phyloP scores from a whole-genome alignment of 805 yeast species.

The Lipomyces lipofer region DNA sequence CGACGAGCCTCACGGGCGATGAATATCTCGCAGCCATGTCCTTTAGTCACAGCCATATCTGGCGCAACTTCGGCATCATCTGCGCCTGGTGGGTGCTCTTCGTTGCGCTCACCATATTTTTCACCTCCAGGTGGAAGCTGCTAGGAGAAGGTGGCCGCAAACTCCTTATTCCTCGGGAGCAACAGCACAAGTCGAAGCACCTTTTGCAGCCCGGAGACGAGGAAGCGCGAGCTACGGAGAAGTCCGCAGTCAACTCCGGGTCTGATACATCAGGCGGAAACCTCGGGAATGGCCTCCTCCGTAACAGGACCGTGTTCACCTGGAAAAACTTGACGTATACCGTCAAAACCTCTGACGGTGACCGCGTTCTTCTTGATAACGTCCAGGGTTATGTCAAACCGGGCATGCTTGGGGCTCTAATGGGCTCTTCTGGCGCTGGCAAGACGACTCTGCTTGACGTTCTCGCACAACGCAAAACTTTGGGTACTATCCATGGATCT shows the following conservation, averaged over 20 bases:
- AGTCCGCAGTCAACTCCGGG: too few relatives aligned
- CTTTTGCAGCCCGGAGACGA: neutral
- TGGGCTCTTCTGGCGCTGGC: constrained; percentile 82
- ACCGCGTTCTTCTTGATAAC: constrained; percentile 58
- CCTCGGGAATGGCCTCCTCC: constrained; percentile 33
- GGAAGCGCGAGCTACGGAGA: neutral
- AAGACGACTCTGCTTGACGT: constrained; percentile 69
- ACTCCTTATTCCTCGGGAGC: neutral
- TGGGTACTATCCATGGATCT: constrained; percentile 71
- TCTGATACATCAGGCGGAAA: constrained; percentile 1
- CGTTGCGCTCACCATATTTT: constrained; percentile 36
- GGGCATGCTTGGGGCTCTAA: constrained; percentile 73
- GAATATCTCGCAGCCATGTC: constrained; percentile 48
- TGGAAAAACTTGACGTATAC: constrained; percentile 76
- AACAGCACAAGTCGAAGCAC: neutral
- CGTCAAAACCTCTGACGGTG: constrained; percentile 58
- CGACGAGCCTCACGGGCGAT: constrained; percentile 51
- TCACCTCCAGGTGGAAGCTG: too few relatives aligned
- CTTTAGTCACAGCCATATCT: constrained; percentile 50
- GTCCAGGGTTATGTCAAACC: constrained; percentile 84
- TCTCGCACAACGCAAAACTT: constrained; percentile 65
- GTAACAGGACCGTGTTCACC: constrained; percentile 58
- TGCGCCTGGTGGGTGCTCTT: constrained; percentile 53
- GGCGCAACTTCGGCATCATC: constrained; percentile 47
- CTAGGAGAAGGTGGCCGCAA: constrained; percentile 1